Conservation (phyloP, 306 rosid species). For the Gynostemma pentaphyllum region DNA sequence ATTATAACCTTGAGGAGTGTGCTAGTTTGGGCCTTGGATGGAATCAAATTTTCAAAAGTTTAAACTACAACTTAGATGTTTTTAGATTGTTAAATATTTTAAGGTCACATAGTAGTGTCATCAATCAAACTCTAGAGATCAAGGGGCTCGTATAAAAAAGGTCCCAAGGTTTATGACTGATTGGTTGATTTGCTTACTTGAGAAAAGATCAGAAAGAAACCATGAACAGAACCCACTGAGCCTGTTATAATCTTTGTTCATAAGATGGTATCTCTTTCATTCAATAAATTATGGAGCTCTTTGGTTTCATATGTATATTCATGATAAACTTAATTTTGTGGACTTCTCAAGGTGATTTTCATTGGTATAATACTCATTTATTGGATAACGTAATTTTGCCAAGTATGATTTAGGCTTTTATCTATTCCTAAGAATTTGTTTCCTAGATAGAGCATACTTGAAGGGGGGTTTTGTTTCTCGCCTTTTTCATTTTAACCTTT, state of each 20-base stretch:
- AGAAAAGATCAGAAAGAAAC: background rate
- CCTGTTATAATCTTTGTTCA: background rate
- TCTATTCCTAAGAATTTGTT: background rate
- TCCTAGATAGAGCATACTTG: background rate
- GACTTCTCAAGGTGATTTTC: background rate
- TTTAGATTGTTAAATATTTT: background rate
- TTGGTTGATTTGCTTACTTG: background rate
- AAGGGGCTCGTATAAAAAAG: background rate
- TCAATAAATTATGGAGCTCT: background rate
- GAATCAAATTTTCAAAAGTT: background rate
- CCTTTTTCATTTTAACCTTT: background rate
- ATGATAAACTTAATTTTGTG: background rate
- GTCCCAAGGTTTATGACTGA: background rate
- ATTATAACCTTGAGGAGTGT: background rate
- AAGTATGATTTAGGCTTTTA: background rate
- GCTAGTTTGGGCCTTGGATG: background rate
- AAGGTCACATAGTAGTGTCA: background rate
- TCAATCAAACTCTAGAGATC: background rate
- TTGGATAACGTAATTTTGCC: background rate
- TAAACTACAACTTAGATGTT: background rate
- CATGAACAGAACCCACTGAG: background rate
- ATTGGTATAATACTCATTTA: no score
- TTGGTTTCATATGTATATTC: background rate
- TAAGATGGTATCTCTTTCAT: background rate
- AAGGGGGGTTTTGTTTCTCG: background rate